Conservation (phyloP, 352 stramenopile species). For the Pythium aphanidermatum region DNA sequence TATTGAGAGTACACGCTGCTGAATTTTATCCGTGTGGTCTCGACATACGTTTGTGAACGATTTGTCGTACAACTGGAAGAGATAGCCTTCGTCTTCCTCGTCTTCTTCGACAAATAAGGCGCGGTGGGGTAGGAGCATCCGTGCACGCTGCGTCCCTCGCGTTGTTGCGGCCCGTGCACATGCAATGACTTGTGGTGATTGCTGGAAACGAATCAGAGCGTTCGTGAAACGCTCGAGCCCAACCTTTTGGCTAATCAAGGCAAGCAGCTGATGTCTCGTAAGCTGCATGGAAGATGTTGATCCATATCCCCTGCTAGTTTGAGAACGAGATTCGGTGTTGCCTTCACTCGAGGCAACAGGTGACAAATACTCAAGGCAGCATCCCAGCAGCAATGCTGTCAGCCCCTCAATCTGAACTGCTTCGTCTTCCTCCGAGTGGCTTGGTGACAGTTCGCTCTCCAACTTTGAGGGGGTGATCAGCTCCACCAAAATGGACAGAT, state of each 20-base stretch:
- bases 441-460: not conserved
- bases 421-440: constrained; percentile 18
- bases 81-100: constrained; percentile 27
- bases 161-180: constrained; percentile 34
- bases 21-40: constrained; percentile 47
- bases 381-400: constrained; percentile 44
- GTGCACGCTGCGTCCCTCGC: constrained; percentile 32
- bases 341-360: constrained; percentile 16
- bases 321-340: too few relatives aligned
- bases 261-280: constrained; percentile 54
- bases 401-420: constrained; percentile 34
- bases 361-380: constrained; percentile 53
- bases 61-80: constrained; percentile 69
- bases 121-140: constrained; percentile 30
- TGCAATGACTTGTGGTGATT: constrained; percentile 36
- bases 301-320: too few relatives aligned
- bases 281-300: constrained; percentile 1
- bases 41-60: constrained; percentile 42
- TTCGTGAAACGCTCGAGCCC: constrained; percentile 62
- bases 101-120: constrained; percentile 25
- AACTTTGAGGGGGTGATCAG: not conserved
- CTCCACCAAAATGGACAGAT: constrained; percentile 50
- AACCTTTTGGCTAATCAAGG: constrained; percentile 62
- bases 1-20: constrained; percentile 56
- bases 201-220: constrained; percentile 58